Conservation (phyloP, 2,329 filamentous ascomycete genomes). For the Botrytis sinoallii region DNA sequence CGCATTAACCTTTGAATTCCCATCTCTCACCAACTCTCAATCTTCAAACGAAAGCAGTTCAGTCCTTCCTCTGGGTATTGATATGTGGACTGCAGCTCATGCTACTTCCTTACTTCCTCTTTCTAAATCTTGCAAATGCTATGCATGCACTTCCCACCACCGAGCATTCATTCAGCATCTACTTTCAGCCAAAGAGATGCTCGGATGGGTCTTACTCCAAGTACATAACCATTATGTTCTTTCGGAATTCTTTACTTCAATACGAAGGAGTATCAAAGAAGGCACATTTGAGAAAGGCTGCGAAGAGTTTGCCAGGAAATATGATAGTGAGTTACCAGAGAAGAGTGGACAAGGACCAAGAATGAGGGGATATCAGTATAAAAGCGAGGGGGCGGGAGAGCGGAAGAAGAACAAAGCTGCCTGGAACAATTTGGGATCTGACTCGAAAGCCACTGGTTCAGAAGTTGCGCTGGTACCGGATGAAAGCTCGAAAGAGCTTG, state of each 20-base stretch:
- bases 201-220: conserved; percentile 89
- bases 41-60: conserved; percentile 22
- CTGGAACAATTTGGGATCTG: conserved; percentile 52
- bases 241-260: conserved; percentile 66
- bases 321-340: conserved; percentile 68
- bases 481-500: conserved; percentile 49
- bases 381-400: conserved; percentile 58
- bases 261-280: conserved; percentile 61
- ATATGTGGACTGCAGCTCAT: conserved; percentile 71
- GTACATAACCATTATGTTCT: conserved; percentile 82
- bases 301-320: conserved; percentile 48
- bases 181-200: conserved; percentile 89
- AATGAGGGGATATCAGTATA: conserved; percentile 78
- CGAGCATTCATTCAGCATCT: conserved; percentile 85
- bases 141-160: conserved; percentile 80
- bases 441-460: conserved; percentile 22
- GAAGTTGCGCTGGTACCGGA: conserved; percentile 45
- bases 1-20: conserved; percentile 76
- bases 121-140: conserved; percentile 66
- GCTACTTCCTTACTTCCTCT: conserved; percentile 63
- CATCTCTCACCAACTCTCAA: conserved; percentile 39
- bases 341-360: conserved; percentile 76
- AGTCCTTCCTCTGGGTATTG: conserved; percentile 60
- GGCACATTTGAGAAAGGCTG: conserved; percentile 56
- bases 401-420: conserved; percentile 65